Conservation (phyloP, 805 yeast species). For the Kuraishia hungarica region DNA sequence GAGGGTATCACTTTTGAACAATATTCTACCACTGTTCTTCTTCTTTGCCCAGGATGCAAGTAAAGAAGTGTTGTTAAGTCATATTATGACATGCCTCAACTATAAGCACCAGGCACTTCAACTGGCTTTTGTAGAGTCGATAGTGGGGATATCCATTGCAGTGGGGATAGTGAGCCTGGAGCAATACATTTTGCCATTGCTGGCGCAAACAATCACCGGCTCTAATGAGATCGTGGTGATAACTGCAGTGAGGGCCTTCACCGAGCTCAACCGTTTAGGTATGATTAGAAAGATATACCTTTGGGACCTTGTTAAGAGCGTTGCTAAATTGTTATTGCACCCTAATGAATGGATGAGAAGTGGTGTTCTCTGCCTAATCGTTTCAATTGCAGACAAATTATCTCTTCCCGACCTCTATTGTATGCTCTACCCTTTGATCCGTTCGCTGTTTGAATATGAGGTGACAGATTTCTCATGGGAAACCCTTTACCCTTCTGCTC, state of each 20-base stretch:
- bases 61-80: slow-evolving; percentile 82
- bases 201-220: slow-evolving; percentile 78
- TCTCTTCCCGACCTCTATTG: slow-evolving; percentile 78
- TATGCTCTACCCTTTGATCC: slow-evolving; percentile 69
- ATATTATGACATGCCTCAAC: slow-evolving; percentile 83
- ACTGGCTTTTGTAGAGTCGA: slow-evolving; percentile 60
- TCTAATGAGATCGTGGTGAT: slow-evolving; percentile 76
- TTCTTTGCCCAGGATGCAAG: slow-evolving; percentile 84
- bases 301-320: slow-evolving; percentile 45
- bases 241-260: slow-evolving; percentile 52
- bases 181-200: slow-evolving; percentile 78
- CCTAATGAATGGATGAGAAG: slow-evolving; percentile 86
- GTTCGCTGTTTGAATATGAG: slow-evolving; percentile 73
- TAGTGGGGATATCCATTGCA: slow-evolving; percentile 67
- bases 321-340: slow-evolving; percentile 59
- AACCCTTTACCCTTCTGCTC: slow-evolving; percentile 55
- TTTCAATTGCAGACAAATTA: slow-evolving; percentile 53
- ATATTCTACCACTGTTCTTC: slow-evolving; percentile 70
- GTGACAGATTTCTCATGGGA: slow-evolving; percentile 60
- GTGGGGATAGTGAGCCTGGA: slow-evolving; percentile 79
- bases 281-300: slow-evolving; percentile 39
- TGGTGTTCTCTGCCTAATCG: slow-evolving; percentile 49
- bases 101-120: slow-evolving; percentile 64
- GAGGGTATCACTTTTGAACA: slow-evolving; percentile 56
- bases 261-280: slow-evolving; percentile 49